These are phyloP conservation scores for Hanseniaspora guilliermondii DNA, from an alignment of 805 yeast genomes.

Conservation along the genomic window DNA sequence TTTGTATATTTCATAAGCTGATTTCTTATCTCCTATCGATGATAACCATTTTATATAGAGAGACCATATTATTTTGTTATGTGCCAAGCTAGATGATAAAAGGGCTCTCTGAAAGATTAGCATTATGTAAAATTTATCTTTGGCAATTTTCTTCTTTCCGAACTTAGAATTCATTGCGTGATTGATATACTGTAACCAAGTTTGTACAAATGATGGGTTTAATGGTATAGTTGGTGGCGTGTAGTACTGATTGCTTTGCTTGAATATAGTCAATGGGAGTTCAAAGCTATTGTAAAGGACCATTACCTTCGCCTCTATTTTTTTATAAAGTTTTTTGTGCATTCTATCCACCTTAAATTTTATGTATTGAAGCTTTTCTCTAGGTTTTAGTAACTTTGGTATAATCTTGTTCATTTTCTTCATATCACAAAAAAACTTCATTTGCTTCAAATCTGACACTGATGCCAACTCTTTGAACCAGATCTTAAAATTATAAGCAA, in stretches of 20 bases:
- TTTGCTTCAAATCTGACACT: constrained; percentile 22
- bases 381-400: constrained; percentile 6
- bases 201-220: constrained; percentile 19
- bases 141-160: not conserved
- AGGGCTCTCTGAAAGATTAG: constrained; percentile 27
- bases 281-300: constrained; percentile 25
- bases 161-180: constrained; percentile 20
- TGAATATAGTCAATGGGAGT: constrained; percentile 19
- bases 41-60: constrained; percentile 25
- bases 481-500: constrained; percentile 23
- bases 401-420: constrained; percentile 20
- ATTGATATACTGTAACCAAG: constrained; percentile 24
- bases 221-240: constrained; percentile 22
- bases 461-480: constrained; percentile 25
- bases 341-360: constrained; percentile 23
- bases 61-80: constrained; percentile 25
- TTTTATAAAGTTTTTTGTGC: constrained; percentile 25
- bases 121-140: constrained; percentile 17
- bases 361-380: constrained; percentile 16
- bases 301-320: constrained; percentile 23
- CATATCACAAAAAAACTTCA: constrained; percentile 19
- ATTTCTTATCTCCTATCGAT: constrained; percentile 12
- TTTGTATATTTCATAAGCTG: constrained; percentile 15
- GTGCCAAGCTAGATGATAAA: constrained; percentile 20
- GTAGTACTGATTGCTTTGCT: constrained; percentile 18